These are phyloP conservation scores for Dictyostelium citrinum DNA, from an alignment of 78 protist species.

Conservation along the genomic window DNA sequence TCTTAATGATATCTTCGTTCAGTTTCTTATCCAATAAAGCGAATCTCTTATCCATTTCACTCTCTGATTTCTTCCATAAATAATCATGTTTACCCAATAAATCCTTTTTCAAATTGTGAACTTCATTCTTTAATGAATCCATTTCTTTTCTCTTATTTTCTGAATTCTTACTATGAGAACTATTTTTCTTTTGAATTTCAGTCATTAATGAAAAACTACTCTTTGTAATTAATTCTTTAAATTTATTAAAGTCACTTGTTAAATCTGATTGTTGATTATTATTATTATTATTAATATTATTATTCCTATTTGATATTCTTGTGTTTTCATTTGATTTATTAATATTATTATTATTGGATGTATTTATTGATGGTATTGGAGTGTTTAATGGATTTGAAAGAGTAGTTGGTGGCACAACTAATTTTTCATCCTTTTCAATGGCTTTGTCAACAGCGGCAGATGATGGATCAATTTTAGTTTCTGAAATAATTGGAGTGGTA, in stretches of 20 bases:
- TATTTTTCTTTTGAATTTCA: conserved; percentile 15
- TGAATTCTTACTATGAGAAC: neutral
- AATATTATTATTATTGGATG: neutral
- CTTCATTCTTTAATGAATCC: conserved; percentile 22
- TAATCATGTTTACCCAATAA: conserved; percentile 37
- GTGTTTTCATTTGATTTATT: neutral
- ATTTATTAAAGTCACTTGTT: neutral
- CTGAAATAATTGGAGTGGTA: neutral
- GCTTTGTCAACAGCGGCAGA: neutral
- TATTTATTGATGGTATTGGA: too few species aligned
- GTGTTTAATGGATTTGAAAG: too few species aligned
- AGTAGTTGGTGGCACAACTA: neutral
- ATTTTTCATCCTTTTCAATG: neutral
- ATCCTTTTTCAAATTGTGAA: conserved; percentile 4
- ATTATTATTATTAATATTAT: neutral
- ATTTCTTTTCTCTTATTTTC: conserved; percentile 27
- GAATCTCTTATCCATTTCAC: conserved; percentile 26
- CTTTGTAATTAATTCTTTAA: conserved; percentile 3
- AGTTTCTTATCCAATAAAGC: neutral
- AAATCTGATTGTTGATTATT: neutral
- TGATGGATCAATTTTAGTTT: neutral
- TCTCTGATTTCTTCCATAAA: conserved; percentile 13
- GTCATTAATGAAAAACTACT: neutral
- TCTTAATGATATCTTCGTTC: neutral
- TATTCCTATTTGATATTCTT: neutral